These are phyloP conservation scores for Colletotrichum eremochloae DNA, from an alignment of 2,329 filamentous ascomycete genomes.

Conservation along the genomic window DNA sequence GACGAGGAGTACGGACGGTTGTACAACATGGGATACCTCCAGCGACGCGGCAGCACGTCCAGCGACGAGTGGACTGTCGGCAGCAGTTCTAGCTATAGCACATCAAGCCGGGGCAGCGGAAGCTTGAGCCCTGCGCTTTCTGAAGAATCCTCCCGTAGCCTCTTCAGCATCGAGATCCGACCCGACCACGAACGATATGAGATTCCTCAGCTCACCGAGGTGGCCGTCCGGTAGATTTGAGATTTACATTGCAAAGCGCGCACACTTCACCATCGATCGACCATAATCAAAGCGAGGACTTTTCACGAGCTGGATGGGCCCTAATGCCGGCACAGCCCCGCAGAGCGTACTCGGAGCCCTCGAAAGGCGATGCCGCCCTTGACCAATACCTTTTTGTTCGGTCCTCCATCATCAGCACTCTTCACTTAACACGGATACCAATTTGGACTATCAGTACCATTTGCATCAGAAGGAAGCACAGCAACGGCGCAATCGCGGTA, in stretches of 20 bases:
- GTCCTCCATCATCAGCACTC: conserved; percentile 38
- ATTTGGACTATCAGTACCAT: conserved; percentile 40
- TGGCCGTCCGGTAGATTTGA: conserved; percentile 54
- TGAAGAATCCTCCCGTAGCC: conserved; percentile 51
- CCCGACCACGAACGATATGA: conserved; percentile 54
- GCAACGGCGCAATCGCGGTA: conserved; percentile 43
- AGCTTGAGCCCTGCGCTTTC: conserved; percentile 63
- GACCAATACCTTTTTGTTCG: conserved; percentile 23
- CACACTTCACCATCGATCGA: not conserved
- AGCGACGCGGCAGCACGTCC: conserved; percentile 62
- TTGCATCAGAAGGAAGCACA: conserved; percentile 45
- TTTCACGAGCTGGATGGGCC: conserved; percentile 6
- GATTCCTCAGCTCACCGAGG: conserved; percentile 57
- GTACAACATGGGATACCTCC: conserved; percentile 62
- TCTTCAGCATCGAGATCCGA: conserved; percentile 51
- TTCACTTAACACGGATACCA: conserved; percentile 40
- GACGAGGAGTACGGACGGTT: conserved; percentile 64
- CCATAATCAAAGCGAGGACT: not conserved
- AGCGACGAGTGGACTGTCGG: conserved; percentile 93
- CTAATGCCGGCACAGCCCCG: not conserved
- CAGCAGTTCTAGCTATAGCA: conserved; percentile 80
- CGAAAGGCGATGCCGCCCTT: not conserved
- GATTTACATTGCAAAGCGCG: conserved; percentile 43
- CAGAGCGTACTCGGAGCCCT: conserved; percentile 1
- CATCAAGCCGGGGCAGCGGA: conserved; percentile 49